These are phyloP conservation scores for Hydnomerulius pinastri DNA, from an alignment of 768 basidiomycete species.

Conservation along the genomic window DNA sequence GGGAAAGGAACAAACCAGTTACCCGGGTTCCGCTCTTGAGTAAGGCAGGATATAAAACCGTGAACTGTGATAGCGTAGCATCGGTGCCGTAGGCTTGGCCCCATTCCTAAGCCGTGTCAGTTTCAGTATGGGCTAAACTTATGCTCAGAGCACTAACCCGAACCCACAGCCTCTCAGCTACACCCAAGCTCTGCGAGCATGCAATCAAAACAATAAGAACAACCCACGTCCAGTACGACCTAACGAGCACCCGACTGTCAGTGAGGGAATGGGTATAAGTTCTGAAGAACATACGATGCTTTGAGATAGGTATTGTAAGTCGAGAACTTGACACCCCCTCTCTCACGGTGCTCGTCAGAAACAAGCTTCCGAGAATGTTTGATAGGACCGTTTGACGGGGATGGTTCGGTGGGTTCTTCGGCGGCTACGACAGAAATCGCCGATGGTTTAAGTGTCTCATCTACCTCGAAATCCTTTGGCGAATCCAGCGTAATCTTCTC, in stretches of 20 bases:
- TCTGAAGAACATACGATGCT: slow-evolving; percentile 48
- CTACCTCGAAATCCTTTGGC: slow-evolving; percentile 46
- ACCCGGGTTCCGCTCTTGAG: slow-evolving; percentile 6
- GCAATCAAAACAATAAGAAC: slow-evolving; percentile 1
- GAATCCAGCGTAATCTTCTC: slow-evolving; percentile 55
- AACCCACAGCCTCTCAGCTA: slow-evolving; percentile 17
- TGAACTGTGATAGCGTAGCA: not conserved
- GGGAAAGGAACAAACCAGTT: not conserved
- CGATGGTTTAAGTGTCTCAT: slow-evolving; percentile 27
- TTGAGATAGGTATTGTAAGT: slow-evolving; percentile 65
- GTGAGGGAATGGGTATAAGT: not conserved
- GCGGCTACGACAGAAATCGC: not conserved
- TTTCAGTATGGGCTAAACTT: not conserved
- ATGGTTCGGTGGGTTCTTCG: not conserved
- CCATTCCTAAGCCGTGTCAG: slow-evolving; percentile 6
- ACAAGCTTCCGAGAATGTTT: slow-evolving; percentile 70
- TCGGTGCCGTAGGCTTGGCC: slow-evolving; percentile 5
- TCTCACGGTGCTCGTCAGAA: slow-evolving; percentile 75
- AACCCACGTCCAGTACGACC: slow-evolving; percentile 14
- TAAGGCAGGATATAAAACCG: not conserved
- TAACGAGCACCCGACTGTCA: not conserved
- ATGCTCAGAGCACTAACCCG: slow-evolving; percentile 5
- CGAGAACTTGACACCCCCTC: slow-evolving; percentile 77
- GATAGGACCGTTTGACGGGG: not conserved
- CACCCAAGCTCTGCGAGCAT: slow-evolving; percentile 5